phyloP scores from a whole-genome alignment of 2,329 filamentous ascomycete genomes.

The Pseudogymnoascus sp. region DNA sequence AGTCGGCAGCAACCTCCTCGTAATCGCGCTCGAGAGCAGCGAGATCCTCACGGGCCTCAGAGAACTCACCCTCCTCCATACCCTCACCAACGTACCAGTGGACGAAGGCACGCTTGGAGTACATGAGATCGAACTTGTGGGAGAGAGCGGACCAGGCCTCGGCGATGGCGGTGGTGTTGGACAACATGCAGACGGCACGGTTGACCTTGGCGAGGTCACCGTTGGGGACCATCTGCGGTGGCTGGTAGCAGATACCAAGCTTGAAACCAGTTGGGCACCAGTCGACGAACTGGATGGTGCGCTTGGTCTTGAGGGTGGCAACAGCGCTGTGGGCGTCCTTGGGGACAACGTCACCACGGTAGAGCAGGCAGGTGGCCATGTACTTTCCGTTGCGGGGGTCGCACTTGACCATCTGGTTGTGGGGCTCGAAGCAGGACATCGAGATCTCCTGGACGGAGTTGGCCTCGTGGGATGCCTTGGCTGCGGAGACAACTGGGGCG shows the following conservation, averaged over 20 bases:
- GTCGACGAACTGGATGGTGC: constrained; percentile 98
- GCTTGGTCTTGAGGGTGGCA: constrained; percentile 97
- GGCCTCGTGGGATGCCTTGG: constrained; percentile 94
- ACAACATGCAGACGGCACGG: constrained; percentile 98
- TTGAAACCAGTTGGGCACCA: constrained; percentile 99
- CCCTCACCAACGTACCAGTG: constrained; percentile 99
- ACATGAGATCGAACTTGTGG: constrained; percentile 99
- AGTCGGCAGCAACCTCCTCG: constrained; percentile 96
- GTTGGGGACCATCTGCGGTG: constrained; percentile 90
- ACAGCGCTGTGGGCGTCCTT: constrained; percentile 91
- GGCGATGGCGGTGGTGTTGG: constrained; percentile 96
- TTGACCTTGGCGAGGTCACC: constrained; percentile 96
- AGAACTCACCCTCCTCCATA: constrained; percentile 99
- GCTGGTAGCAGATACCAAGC: constrained; percentile 99
- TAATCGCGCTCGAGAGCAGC: constrained; percentile 97
- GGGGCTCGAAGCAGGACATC: constrained; percentile 97
- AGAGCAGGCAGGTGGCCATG: constrained; percentile 97
- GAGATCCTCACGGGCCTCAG: constrained; percentile 95
- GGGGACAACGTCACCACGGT: constrained; percentile 96
- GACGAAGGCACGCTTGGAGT: constrained; percentile 99
- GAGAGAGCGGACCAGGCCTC: constrained; percentile 96
- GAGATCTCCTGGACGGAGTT: constrained; percentile 98
- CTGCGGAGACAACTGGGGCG: constrained; percentile 84
- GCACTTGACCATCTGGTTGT: constrained; percentile 99
- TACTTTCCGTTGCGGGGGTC: constrained; percentile 98